These are phyloP conservation scores for Agarophyton chilense DNA, from an alignment of 23 red algal species.

Conservation along the genomic window DNA sequence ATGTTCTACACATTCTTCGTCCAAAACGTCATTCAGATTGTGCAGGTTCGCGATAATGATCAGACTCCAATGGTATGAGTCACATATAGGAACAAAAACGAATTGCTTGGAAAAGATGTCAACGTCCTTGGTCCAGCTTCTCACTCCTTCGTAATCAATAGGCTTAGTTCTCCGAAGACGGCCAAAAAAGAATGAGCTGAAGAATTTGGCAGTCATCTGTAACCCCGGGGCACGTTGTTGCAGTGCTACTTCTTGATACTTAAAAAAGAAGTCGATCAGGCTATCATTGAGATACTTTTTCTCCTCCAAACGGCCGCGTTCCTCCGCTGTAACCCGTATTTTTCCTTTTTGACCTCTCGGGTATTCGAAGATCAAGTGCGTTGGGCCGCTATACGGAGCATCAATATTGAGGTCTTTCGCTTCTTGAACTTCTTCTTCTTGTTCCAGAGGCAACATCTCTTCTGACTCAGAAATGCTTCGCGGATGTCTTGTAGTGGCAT, in stretches of 20 bases:
- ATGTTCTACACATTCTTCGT: neutral
- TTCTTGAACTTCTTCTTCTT: conserved; percentile 26
- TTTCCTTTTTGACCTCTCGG: conserved; percentile 59
- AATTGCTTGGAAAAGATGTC: conserved; percentile 78
- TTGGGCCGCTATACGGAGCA: conserved; percentile 45
- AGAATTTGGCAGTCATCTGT: conserved; percentile 52
- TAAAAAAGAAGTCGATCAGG: conserved; percentile 85
- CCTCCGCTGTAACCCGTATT: conserved; percentile 72
- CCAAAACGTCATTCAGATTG: conserved; percentile 12
- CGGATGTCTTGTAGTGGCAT: neutral
- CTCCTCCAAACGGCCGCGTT: conserved; percentile 63
- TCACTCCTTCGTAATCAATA: conserved; percentile 74
- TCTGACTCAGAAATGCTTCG: neutral
- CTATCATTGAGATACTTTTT: conserved; percentile 83
- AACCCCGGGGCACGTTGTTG: neutral
- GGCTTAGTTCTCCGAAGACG: conserved; percentile 45
- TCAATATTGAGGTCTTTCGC: conserved; percentile 27
- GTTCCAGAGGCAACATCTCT: neutral
- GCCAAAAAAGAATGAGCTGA: conserved; percentile 92
- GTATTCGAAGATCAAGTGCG: conserved; percentile 73
- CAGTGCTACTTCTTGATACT: conserved; percentile 54
- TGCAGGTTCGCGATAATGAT: conserved; percentile 77
- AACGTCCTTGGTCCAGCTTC: conserved; percentile 78
- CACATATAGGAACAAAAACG: conserved; percentile 88
- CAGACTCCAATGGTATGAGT: conserved; percentile 86